Evolutionary conservation across 2,329 filamentous ascomycete genomes (phyloP).

Genomic region (Canariomyces notabilis): DNA sequence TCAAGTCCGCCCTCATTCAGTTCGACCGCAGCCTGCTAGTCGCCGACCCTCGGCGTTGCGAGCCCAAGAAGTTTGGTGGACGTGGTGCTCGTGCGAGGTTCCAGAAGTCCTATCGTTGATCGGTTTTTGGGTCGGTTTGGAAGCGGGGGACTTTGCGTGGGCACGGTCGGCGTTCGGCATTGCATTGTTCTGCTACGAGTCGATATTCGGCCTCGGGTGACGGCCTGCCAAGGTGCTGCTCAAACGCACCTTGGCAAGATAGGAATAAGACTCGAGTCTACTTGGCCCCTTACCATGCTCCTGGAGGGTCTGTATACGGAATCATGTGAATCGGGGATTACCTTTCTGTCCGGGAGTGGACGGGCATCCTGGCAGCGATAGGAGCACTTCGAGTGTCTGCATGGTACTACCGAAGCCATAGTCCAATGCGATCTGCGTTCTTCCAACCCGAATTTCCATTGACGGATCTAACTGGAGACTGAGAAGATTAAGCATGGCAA

Average conservation of each 20-base stretch:
- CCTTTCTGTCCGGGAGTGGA: slow-evolving; percentile 9
- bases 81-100: slow-evolving; percentile 90
- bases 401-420: slow-evolving; percentile 10
- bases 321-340: slow-evolving; percentile 17
- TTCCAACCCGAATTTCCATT: slow-evolving; percentile 2
- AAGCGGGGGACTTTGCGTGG: slow-evolving; percentile 24
- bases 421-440: slow-evolving; percentile 18
- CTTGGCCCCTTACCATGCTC: slow-evolving; percentile 19
- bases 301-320: slow-evolving; percentile 13
- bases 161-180: slow-evolving; percentile 29
- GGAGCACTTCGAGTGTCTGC: slow-evolving; percentile 18
- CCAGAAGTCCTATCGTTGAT: slow-evolving; percentile 99
- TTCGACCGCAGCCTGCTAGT: slow-evolving; percentile 71
- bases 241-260: slow-evolving; percentile 22
- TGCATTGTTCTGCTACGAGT: slow-evolving; percentile 27
- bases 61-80: slow-evolving; percentile 98
- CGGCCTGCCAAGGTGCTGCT: slow-evolving; percentile 22
- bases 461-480: background rate
- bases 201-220: slow-evolving; percentile 24
- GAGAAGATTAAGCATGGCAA: background rate
- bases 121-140: slow-evolving; percentile 27
- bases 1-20: slow-evolving; percentile 93
- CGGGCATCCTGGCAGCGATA: slow-evolving; percentile 16
- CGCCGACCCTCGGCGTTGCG: slow-evolving; percentile 97
- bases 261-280: slow-evolving; percentile 26